Evolutionary conservation across 257 asterid genomes (phyloP), one percentile per base, ranked within the genome.

Genomic region (Thymus quinquecostatus): DNA sequence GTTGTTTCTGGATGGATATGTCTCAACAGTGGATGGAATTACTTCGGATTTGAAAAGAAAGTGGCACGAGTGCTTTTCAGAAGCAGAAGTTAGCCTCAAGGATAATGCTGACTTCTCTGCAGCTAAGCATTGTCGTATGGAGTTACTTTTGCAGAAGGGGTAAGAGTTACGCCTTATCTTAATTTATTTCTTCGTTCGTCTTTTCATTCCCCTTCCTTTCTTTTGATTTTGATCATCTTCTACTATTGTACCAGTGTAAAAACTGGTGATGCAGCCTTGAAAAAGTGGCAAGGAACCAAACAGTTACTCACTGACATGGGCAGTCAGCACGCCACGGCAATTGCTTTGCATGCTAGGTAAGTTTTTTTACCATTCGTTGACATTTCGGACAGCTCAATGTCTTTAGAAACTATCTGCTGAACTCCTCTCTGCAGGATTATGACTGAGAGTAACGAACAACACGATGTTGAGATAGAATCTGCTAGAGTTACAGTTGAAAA

Each of bases 81-180:
- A 82, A 66, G 82, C 94, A 28, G 96, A 84, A 60, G 77, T 60
- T 62, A 81, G 66, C 75, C 69, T 78, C 14, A 85, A 84, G 71
- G 96, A 92, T 61, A 81, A 64, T 86, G 89, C 94, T 6, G 91
- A 85, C 54, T 85, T 86, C 80, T 85, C 91, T 70, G 96, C 89
- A 62, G 89, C 96, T 66, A 92, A 92, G 85, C 96, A 89, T 84
- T 88, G 96, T 76, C 89, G 94, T 62, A 78, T 92, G 89, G 96
- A 92, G 81, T 76, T 80, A 36, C 85, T 92, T 66, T 41, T 84
- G 70, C 96, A 88, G 76, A 82, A 92, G 51, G 84, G 96, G 98
- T 92, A 54, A 73, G 71, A 44, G 59, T 51, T n/a, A 2, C 27
- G 1, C 5, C 27, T 10, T 38, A 14, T 55, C 11, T 30, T 43